Base-by-base conservation (phyloP, 2,329 filamentous ascomycete species). In the Talaromyces sp. region DNA sequence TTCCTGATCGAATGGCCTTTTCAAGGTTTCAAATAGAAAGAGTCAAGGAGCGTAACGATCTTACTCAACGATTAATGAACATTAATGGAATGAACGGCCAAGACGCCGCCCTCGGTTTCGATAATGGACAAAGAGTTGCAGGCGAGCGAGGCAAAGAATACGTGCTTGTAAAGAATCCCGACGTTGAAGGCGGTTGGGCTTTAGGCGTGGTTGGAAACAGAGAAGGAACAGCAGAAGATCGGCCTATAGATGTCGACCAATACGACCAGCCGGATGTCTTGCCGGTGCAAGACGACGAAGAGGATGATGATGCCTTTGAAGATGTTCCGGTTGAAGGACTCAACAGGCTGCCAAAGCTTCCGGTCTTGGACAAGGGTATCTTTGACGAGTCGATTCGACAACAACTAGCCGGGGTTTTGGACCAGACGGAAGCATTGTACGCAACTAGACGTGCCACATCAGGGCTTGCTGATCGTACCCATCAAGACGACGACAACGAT, bases 1-100 rank as follows among this genome's bases (percentile, higher is more conserved):
- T 99, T 73, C 94, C 95, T 0, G 90, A 99, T 73, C 87, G 95
- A 30, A 97, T 99, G 92, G 95, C 89, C 0, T 99, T 99, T 72
- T 97, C 93, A 1, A 89, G 84, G 64, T 99, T 99, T 71, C 95
- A 99, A 75, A 96, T 99, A 62, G 95, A 98, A 72, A 83, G 95
- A 62, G 96, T 98, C 10, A 87, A 85, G 67, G 94, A 99, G 77
- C 84, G 96, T 56, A 99, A 99, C 70, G 90, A 96, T 65, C 83
- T 99, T 33, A 99, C 96, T 0, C 95, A 99, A 73, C 85, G 94
- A 44, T 79, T 99, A 61, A 99, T 99, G 95, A 87, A 91, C 68
- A 85, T 99, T 68, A 92, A 94, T 68, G 94, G 93, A 40, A 96
- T 96, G 91, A 89, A 88, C 23, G 88, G 86, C 18, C 85, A 88